Conservation (phyloP, 1,284 basidiomycete species). For the Pholiota adiposa region DNA sequence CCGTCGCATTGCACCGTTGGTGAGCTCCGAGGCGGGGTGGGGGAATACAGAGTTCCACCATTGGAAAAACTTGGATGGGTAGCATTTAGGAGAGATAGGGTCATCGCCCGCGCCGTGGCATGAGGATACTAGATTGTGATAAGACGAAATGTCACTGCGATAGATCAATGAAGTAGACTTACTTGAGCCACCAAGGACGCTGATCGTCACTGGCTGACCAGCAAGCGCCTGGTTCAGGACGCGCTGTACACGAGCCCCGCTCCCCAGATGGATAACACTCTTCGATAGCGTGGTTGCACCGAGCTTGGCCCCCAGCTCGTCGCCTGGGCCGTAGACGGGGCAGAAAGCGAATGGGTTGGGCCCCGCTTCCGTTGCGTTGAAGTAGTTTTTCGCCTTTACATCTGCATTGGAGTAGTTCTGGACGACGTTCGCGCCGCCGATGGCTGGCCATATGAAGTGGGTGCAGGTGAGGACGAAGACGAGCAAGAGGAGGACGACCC, state of each 20-base stretch:
- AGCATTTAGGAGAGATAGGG: slow-evolving; percentile 84
- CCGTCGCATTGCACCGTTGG: slow-evolving; percentile 90
- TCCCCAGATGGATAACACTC: slow-evolving; percentile 81
- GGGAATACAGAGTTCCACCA: slow-evolving; percentile 97
- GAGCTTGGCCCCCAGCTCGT: slow-evolving; percentile 79
- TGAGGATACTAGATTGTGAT: slow-evolving; percentile 67
- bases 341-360: slow-evolving; percentile 89
- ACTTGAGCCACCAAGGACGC: slow-evolving; percentile 89
- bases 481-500: slow-evolving; percentile 65
- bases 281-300: slow-evolving; percentile 78
- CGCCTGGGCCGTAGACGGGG: slow-evolving; percentile 83
- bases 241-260: slow-evolving; percentile 81
- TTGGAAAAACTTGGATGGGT: slow-evolving; percentile 88
- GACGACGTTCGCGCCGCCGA: slow-evolving; percentile 24
- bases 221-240: slow-evolving; percentile 85
- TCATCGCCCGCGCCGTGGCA: slow-evolving; percentile 95
- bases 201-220: slow-evolving; percentile 89
- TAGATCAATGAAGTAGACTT: slow-evolving; percentile 30
- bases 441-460: slow-evolving; percentile 53
- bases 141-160: slow-evolving; percentile 4
- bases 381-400: slow-evolving; percentile 70
- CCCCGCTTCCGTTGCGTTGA: slow-evolving; percentile 60
- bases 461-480: slow-evolving; percentile 66
- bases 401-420: slow-evolving; percentile 50
- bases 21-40: slow-evolving; percentile 92